phyloP scores from a whole-genome alignment of 2,329 filamentous ascomycete species.

The Nemania bipapillata region DNA sequence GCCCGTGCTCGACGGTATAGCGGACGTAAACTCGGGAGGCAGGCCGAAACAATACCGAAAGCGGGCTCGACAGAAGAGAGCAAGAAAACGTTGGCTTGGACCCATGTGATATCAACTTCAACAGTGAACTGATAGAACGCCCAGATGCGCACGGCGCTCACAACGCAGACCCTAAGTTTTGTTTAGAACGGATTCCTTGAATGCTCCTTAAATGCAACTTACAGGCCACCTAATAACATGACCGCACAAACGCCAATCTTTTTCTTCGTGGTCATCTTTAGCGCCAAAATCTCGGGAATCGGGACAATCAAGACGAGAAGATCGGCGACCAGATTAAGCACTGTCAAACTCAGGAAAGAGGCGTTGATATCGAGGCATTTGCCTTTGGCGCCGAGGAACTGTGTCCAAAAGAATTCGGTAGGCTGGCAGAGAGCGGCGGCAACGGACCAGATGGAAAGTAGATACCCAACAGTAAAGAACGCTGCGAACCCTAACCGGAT shows the following conservation, averaged over 20 bases:
- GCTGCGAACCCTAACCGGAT: constrained; percentile 41
- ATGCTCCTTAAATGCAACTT: constrained; percentile 23
- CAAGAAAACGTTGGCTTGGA: constrained; percentile 48
- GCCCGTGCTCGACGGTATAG: constrained; percentile 46
- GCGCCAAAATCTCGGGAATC: constrained; percentile 47
- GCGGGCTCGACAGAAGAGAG: constrained; percentile 53
- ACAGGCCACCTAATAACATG: constrained; percentile 50
- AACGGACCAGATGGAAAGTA: constrained; percentile 43
- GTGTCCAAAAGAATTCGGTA: constrained; percentile 44
- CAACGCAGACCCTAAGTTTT: constrained; percentile 46
- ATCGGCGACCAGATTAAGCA: constrained; percentile 49
- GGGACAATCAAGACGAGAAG: constrained; percentile 49
- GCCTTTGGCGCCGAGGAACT: constrained; percentile 42
- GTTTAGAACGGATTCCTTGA: background rate
- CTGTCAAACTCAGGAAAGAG: constrained; percentile 47
- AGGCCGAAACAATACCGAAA: constrained; percentile 53
- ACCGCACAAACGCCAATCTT: constrained; percentile 48
- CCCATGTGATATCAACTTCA: constrained; percentile 47
- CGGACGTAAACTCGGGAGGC: constrained; percentile 51
- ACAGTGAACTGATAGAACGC: constrained; percentile 44
- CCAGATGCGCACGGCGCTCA: constrained; percentile 48
- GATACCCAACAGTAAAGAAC: constrained; percentile 45
- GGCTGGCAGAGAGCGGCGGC: constrained; percentile 44
- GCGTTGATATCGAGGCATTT: constrained; percentile 46
- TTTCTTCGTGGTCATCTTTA: constrained; percentile 48